A percentile compares a stretch with the other conserved stretches of the same genome.
Evolutionary conservation across 176 grass and related monocot species (phyloP).

Genomic region (Lolium rigidum): DNA sequence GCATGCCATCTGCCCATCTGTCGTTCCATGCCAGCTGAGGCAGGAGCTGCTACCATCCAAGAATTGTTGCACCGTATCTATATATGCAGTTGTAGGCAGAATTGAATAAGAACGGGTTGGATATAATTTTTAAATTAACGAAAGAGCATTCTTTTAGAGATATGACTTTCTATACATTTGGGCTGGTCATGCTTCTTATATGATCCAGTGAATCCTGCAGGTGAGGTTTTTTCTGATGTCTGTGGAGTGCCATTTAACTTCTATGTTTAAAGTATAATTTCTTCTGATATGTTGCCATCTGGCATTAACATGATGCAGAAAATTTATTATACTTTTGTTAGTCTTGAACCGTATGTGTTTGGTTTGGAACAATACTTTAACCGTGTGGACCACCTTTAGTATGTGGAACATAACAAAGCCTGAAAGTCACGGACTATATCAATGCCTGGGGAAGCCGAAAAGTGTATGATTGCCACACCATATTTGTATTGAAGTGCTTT

Average conservation of each 20-base stretch:
- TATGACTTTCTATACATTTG: not conserved
- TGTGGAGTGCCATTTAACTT: slow-evolving; percentile 10
- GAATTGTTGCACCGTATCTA: not conserved
- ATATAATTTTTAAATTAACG: not conserved
- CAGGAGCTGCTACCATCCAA: not conserved
- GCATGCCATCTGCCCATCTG: not conserved
- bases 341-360: slow-evolving; percentile 10
- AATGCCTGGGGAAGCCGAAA: not conserved
- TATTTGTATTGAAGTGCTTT: not conserved
- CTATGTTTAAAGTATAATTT: slow-evolving; percentile 6
- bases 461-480: not conserved
- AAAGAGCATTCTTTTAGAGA: not conserved
- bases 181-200: slow-evolving; percentile 1
- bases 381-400: not conserved
- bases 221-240: slow-evolving; percentile 5
- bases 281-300: not conserved
- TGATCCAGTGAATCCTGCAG: not conserved
- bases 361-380: slow-evolving; percentile 27
- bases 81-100: not conserved
- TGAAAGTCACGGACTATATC: not conserved
- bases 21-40: not conserved
- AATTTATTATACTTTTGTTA: slow-evolving; percentile 11
- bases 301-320: not conserved
- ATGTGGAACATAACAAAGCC: not conserved
- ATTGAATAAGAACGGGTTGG: not conserved